Base-by-base conservation (phyloP, 352 stramenopile genomes). In the Phytophthora pinifolia region DNA sequence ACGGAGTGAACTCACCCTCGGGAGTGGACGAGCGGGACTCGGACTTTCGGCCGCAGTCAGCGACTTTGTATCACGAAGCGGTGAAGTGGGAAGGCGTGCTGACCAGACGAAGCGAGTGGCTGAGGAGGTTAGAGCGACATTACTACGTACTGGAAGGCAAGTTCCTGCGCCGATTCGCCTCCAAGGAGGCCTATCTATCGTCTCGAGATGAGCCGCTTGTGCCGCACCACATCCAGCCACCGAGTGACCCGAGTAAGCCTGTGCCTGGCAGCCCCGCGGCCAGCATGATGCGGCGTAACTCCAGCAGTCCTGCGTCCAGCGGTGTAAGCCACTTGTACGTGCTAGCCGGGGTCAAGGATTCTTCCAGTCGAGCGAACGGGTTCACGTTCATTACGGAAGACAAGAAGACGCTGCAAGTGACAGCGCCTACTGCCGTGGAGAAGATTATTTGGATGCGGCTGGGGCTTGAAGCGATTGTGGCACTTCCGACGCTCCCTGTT, bases 331-430 rank as follows among this genome's bases (percentile, higher is more conserved):
- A 92, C 56, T 58, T 90, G 38, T 94, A 94, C 31, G 74, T 90
- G 37, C 45, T 94, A 38, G 81, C 83, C 6, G 84, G 84, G 8
- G 84, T 94, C 14, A 94, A 94, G 54, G 84, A 94, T 35, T 92
- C 84, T n/a, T 73, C 82, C 1, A 86, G 65, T 3, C 80, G 84
- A 34, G 70, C 73, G 9, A 92, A 94, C 41, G 84, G 84, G 2
- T 92, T 94, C 43, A 92, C 84, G n/a, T 91, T 94, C 54, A 92
- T 91, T 47, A 92, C 83, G 1, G 80, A 92, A 62, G 84, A 94
- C 54, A 92, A 92, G 58, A 92, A 92, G 53, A 92, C 72, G 14
- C 39, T 95, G 44, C 85, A 92, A 44, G 70, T 95, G 12, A 78
- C 72, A 12, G 81, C 85, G 0, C 80, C 83, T 12, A 92, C 79